phyloP scores from a whole-genome alignment of 106 monocot genomes.

The Acanthochlamys bracteata region DNA sequence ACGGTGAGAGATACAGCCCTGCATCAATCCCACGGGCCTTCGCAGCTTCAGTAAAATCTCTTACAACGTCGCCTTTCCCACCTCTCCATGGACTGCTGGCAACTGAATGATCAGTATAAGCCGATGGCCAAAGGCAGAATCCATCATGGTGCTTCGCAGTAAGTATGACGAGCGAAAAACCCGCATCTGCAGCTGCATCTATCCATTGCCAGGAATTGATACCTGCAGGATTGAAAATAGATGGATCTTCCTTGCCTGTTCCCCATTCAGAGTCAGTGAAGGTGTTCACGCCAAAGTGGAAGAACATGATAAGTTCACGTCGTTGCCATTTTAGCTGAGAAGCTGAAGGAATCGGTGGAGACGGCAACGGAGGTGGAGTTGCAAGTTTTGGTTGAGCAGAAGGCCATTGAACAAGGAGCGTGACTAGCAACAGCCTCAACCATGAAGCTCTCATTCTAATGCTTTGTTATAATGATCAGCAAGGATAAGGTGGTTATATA shows the following conservation, averaged over 20 bases:
- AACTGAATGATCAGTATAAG: conserved; percentile 66
- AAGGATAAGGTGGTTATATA: too few relatives aligned
- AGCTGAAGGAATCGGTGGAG: conserved; percentile 57
- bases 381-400: too few relatives aligned
- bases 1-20: conserved; percentile 83
- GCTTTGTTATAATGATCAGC: too few relatives aligned
- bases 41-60: conserved; percentile 50
- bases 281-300: conserved; percentile 95
- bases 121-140: conserved; percentile 92
- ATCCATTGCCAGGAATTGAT: conserved; percentile 71
- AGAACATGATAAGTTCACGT: conserved; percentile 82
- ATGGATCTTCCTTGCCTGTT: conserved; percentile 51
- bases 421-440: too few relatives aligned
- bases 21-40: conserved; percentile 40
- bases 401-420: too few relatives aligned
- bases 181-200: conserved; percentile 32
- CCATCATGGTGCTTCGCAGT: conserved; percentile 90
- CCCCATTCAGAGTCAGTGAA: conserved; percentile 94
- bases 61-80: conserved; percentile 61
- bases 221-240: conserved; percentile 41
- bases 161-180: conserved; percentile 59
- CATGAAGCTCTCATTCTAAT: too few relatives aligned
- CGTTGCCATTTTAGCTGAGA: conserved; percentile 85
- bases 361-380: conserved; percentile 39
- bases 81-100: conserved; percentile 50